phyloP scores from a whole-genome alignment of 148 eudicot species.

The Rhododendron griersonianum region DNA sequence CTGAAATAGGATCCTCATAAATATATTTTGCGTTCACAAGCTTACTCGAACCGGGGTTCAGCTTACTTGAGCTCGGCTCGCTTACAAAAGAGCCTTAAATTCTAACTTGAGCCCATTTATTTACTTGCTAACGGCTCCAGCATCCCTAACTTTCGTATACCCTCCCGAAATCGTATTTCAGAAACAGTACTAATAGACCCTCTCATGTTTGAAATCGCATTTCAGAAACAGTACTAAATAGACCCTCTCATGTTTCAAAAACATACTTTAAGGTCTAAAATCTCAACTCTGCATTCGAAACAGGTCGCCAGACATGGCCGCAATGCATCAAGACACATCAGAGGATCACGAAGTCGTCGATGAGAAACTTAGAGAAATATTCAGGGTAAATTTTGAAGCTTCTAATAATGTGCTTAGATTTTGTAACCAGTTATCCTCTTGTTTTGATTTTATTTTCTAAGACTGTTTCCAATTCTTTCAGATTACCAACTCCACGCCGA shows the following conservation, averaged over 20 bases:
- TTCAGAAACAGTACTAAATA: too few relatives aligned
- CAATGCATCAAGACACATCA: conserved; percentile 66
- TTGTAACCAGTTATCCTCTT: not conserved
- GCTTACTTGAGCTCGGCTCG: not conserved
- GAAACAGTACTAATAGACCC: too few relatives aligned
- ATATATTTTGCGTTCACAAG: too few relatives aligned
- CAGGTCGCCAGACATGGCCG: conserved; percentile 56
- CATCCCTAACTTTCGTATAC: not conserved
- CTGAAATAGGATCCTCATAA: too few relatives aligned
- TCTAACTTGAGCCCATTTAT: too few relatives aligned
- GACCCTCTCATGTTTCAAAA: too few relatives aligned
- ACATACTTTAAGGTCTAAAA: too few relatives aligned
- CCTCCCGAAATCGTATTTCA: not conserved
- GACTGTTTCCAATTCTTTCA: not conserved
- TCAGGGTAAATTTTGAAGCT: conserved; percentile 18
- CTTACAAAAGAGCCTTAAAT: too few relatives aligned
- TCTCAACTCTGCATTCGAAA: not conserved
- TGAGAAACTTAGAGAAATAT: conserved; percentile 44
- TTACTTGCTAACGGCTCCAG: too few relatives aligned
- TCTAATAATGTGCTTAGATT: not conserved
- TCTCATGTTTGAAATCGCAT: not conserved
- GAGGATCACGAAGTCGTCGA: conserved; percentile 47
- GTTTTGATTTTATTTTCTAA: too few relatives aligned
- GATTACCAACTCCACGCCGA: conserved; percentile 27
- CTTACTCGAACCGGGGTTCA: too few relatives aligned